Base-by-base conservation (phyloP, 1,284 basidiomycete species). In the Singerocomus inundabilis region DNA sequence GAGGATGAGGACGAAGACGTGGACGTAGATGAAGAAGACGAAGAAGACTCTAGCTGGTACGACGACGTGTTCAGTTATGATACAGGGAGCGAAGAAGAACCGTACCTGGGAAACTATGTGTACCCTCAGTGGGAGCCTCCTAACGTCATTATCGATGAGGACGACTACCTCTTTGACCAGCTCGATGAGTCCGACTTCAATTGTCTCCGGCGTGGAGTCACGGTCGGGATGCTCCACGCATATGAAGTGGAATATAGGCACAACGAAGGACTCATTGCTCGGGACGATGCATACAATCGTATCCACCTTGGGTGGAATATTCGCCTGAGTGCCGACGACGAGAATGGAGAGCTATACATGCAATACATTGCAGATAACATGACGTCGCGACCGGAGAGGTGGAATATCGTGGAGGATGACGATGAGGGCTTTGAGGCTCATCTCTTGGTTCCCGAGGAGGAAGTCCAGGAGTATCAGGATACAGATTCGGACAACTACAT, bases 261-360 rank as follows among this genome's bases (percentile, higher is more conserved):
- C 57, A 52, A 63, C 11, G 66, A 70, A 5, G 85, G 85, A 2
- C 70, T 87, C 25, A 51, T 78, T 43, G 72, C 72, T 15, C 67
- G 68, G 33, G 63, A 66, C 44, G 70, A 70, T 35, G 69, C 66
- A n/a, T 64, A 67, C 50, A 72, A 70, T 59, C 66, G 74, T 29
- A 58, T 85, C 10, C 81, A 73, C 55, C 70, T 88, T 9, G 85
- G 85, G 6, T 88, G 82, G 82, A 87, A 86, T 56, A 75, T 88
- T 48, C 57, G 65, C 21, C 63, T 80, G 39, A 72, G 71, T 28
- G 69, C 67, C 5, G 70, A 72, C 41, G 82, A 85, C 58, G 63
- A 68, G 11, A 71, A 71, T 29, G 84, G 84, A 30, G 73, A 77
- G 35, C 53, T 57, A 32, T 87, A 72, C 60, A 78, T 87, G 64